A percentile compares a stretch with the other conserved stretches of the same genome.
phyloP scores from a whole-genome alignment of 805 yeast genomes.

The Maudiozyma serrabonitensis region DNA sequence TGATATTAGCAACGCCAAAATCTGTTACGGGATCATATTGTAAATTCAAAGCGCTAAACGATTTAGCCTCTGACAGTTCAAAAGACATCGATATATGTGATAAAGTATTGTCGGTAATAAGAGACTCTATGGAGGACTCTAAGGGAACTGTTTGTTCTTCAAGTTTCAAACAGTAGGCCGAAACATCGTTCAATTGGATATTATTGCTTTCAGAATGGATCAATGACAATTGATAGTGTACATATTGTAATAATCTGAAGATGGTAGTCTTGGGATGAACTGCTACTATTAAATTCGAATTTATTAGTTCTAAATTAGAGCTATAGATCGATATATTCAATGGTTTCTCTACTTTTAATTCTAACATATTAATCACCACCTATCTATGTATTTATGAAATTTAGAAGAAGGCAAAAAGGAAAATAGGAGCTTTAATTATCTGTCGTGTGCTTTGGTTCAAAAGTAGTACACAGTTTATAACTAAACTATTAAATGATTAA shows the following conservation, averaged over 20 bases:
- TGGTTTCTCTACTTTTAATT: constrained; percentile 6
- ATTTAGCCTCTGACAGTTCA: neutral
- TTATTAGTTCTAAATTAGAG: constrained; percentile 1
- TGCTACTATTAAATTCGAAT: constrained; percentile 12
- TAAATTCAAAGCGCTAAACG: constrained; percentile 5
- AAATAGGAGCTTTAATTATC: too few relatives aligned
- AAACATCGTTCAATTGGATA: neutral
- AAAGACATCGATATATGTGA: neutral
- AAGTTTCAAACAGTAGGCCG: neutral
- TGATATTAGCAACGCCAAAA: constrained; percentile 11
- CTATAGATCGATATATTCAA: constrained; percentile 13
- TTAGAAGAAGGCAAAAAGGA: too few relatives aligned
- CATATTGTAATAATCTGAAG: constrained; percentile 20
- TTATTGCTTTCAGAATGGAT: neutral
- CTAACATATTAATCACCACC: neutral
- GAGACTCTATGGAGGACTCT: neutral
- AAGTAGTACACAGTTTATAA: too few relatives aligned
- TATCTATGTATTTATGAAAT: too few relatives aligned
- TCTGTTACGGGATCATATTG: constrained; percentile 12
- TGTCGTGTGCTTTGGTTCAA: too few relatives aligned
- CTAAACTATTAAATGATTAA: too few relatives aligned
- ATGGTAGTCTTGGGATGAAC: constrained; percentile 20
- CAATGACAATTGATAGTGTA: constrained; percentile 10
- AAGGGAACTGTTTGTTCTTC: neutral
- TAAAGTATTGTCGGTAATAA: neutral